Evolutionary conservation across 805 yeast species (phyloP).

Genomic region (Candida incommunis): DNA sequence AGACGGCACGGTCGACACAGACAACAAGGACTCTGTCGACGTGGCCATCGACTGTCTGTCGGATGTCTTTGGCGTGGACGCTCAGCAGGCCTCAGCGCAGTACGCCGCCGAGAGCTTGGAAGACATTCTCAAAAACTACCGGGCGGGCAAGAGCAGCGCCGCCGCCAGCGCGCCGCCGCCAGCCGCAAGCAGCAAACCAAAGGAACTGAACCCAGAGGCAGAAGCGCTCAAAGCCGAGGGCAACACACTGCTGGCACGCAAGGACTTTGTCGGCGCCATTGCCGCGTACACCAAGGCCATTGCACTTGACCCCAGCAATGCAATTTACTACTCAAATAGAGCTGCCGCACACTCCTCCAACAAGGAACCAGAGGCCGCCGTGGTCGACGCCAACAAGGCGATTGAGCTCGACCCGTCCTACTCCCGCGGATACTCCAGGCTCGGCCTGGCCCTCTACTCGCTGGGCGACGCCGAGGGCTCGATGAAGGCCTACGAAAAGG

Average conservation of each 20-base stretch:
- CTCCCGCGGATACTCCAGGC: constrained; percentile 87
- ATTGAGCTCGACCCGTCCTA: constrained; percentile 63
- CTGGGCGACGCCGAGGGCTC: constrained; percentile 84
- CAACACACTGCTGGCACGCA: constrained; percentile 73
- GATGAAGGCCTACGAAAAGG: constrained; percentile 78
- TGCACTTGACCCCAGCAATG: constrained; percentile 51
- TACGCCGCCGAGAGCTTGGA: constrained; percentile 25
- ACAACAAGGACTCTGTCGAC: constrained; percentile 76
- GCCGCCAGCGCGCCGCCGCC: constrained; percentile 16
- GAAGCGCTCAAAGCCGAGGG: constrained; percentile 77
- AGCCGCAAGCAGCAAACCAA: constrained; percentile 12
- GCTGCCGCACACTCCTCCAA: constrained; percentile 91
- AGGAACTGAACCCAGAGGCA: constrained; percentile 54
- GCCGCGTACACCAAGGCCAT: constrained; percentile 73
- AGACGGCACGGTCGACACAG: constrained; percentile 55
- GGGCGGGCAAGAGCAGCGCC: constrained; percentile 3
- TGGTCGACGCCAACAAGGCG: constrained; percentile 72
- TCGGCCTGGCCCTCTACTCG: constrained; percentile 92
- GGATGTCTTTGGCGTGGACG: constrained; percentile 65
- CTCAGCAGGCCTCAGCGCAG: constrained; percentile 21
- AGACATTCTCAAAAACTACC: constrained; percentile 5
- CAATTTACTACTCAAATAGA: constrained; percentile 81
- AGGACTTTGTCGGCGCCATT: constrained; percentile 57
- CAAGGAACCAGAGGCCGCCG: constrained; percentile 61
- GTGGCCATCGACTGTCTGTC: constrained; percentile 88